A percentile compares a stretch with the other conserved stretches of the same genome.
phyloP scores from a whole-genome alignment of 1,139 yeast species.

The Arxiozyma bovina region DNA sequence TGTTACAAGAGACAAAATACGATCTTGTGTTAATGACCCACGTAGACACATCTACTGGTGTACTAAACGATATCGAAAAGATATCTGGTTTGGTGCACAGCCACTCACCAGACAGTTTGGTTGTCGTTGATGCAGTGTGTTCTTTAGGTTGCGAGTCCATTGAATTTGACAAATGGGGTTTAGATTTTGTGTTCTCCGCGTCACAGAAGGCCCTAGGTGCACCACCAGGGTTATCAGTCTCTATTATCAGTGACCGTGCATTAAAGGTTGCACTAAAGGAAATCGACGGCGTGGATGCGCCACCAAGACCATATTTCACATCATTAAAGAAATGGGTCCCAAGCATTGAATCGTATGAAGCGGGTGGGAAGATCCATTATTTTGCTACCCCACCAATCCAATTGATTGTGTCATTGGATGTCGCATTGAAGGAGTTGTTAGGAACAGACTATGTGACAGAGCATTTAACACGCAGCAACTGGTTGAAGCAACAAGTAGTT shows the following conservation, averaged over 20 bases:
- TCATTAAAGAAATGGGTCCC: conserved; percentile 83
- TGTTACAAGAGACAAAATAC: conserved; percentile 46
- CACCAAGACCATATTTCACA: conserved; percentile 47
- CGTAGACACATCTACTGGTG: conserved; percentile 94
- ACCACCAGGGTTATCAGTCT: conserved; percentile 83
- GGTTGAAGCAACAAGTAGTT: conserved; percentile 52
- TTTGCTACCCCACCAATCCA: conserved; percentile 94
- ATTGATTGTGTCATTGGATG: conserved; percentile 71
- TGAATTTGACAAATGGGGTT: conserved; percentile 82
- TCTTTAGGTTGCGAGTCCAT: conserved; percentile 83
- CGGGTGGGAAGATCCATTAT: conserved; percentile 64
- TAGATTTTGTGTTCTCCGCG: conserved; percentile 82
- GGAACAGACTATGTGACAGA: conserved; percentile 37
- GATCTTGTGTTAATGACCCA: conserved; percentile 79
- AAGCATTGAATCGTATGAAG: conserved; percentile 76
- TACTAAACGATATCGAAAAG: conserved; percentile 61
- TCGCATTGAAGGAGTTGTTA: conserved; percentile 66
- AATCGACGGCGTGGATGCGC: conserved; percentile 11
- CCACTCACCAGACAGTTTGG: conserved; percentile 68
- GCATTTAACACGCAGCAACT: conserved; percentile 54
- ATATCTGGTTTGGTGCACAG: conserved; percentile 54
- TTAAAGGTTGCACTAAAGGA: conserved; percentile 43
- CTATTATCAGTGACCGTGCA: conserved; percentile 70
- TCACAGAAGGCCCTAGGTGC: conserved; percentile 95
- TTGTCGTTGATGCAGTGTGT: conserved; percentile 90